These are phyloP conservation scores for Kalmusia sp. DNA, from an alignment of 2,329 filamentous ascomycete genomes.

Conservation along the genomic window DNA sequence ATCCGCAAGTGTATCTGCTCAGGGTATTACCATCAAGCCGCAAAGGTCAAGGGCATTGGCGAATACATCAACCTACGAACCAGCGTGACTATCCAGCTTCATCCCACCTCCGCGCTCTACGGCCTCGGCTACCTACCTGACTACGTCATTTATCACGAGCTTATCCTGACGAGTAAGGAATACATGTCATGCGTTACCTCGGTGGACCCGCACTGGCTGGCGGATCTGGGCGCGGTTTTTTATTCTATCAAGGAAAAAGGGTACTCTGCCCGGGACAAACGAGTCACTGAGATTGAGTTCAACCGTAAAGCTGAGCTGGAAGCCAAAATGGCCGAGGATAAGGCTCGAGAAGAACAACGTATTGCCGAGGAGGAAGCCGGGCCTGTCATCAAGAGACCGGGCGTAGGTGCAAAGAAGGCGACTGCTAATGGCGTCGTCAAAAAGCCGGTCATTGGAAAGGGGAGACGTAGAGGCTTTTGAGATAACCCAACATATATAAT, in stretches of 20 bases:
- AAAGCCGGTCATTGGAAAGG: conserved; percentile 42
- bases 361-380: conserved; percentile 44
- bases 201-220: conserved; percentile 96
- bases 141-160: conserved; percentile 97
- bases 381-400: conserved; percentile 33
- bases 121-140: conserved; percentile 93
- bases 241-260: conserved; percentile 98
- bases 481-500: too few species aligned
- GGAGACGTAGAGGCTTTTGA: conserved; percentile 27
- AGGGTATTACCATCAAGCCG: conserved; percentile 97
- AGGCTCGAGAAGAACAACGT: conserved; percentile 68
- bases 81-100: conserved; percentile 90
- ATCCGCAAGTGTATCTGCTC: conserved; percentile 97
- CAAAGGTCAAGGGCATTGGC: conserved; percentile 92
- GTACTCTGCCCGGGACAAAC: conserved; percentile 84
- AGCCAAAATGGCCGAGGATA: conserved; percentile 87
- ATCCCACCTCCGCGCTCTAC: conserved; percentile 92
- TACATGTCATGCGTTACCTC: conserved; percentile 98
- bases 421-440: conserved; percentile 49
- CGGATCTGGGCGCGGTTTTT: conserved; percentile 94
- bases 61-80: conserved; percentile 98
- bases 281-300: conserved; percentile 89
- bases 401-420: conserved; percentile 35
- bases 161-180: conserved; percentile 95
- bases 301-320: conserved; percentile 94